phyloP scores from a whole-genome alignment of 108 stramenopile genomes.

The Parietichytrium sp. region DNA sequence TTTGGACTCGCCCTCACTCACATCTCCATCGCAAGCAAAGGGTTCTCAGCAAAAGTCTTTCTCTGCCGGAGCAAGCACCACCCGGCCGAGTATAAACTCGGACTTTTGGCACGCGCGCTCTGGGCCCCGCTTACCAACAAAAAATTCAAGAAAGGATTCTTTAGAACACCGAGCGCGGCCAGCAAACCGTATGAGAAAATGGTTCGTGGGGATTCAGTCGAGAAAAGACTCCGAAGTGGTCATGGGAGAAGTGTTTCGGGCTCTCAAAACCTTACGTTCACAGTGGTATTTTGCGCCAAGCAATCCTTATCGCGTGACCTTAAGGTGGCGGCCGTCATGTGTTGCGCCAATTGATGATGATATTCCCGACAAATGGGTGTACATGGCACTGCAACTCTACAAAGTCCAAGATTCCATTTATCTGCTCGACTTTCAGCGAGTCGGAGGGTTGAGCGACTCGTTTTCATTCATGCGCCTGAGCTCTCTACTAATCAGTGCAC shows the following conservation, averaged over 20 bases:
- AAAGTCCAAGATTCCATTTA: slow-evolving; percentile 98
- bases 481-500: slow-evolving; percentile 93
- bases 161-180: not conserved
- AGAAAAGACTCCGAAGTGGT: slow-evolving; percentile 98
- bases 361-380: slow-evolving; percentile 68
- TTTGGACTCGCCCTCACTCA: too few species aligned
- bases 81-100: too few species aligned
- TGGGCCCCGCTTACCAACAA: too few species aligned
- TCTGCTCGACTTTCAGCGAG: slow-evolving; percentile 93
- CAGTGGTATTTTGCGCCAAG: slow-evolving; percentile 80
- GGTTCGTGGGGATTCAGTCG: slow-evolving; percentile 98
- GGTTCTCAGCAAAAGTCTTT: too few species aligned
- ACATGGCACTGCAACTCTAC: slow-evolving; percentile 88
- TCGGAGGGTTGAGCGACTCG: slow-evolving; percentile 79
- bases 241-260: slow-evolving; percentile 98
- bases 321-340: slow-evolving; percentile 72
- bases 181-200: slow-evolving; percentile 71
- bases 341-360: not conserved
- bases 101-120: too few species aligned
- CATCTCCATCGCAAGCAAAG: too few species aligned
- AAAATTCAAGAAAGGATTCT: too few species aligned
- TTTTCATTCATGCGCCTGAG: slow-evolving; percentile 98
- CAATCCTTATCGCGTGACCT: slow-evolving; percentile 87
- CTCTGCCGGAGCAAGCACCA: too few species aligned
- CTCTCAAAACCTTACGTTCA: slow-evolving; percentile 85